Conservation (phyloP, 2,329 filamentous ascomycete genomes). For the Microcyclospora tardicrescens region DNA sequence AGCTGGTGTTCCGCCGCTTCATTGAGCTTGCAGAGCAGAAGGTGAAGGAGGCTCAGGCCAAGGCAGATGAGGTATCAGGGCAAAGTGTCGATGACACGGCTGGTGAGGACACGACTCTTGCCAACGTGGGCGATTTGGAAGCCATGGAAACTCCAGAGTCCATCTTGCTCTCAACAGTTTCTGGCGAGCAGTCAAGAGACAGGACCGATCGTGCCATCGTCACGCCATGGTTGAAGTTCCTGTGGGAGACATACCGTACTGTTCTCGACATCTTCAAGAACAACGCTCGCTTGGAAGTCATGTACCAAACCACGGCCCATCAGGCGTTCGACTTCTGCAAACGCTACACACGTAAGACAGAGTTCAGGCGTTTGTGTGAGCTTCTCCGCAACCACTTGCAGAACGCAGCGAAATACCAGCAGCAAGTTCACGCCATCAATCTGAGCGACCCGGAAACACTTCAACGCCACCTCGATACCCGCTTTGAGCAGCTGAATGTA, state of each 20-base stretch:
- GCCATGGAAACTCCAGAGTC: conserved; percentile 96
- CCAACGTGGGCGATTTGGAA: conserved; percentile 87
- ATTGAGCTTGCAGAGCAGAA: conserved; percentile 94
- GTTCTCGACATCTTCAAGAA: conserved; percentile 98
- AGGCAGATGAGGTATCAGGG: conserved; percentile 89
- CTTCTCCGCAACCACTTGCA: conserved; percentile 96
- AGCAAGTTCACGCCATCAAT: conserved; percentile 99
- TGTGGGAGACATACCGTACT: conserved; percentile 98
- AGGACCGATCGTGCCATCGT: conserved; percentile 96
- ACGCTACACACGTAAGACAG: conserved; percentile 96
- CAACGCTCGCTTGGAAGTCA: conserved; percentile 91
- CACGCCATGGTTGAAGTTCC: conserved; percentile 97
- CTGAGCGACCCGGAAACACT: conserved; percentile 93
- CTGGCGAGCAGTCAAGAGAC: conserved; percentile 92
- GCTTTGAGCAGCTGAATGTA: conserved; percentile 96
- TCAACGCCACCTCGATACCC: conserved; percentile 92
- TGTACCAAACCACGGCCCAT: conserved; percentile 96
- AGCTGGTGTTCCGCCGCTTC: conserved; percentile 94
- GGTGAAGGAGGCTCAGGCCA: conserved; percentile 87
- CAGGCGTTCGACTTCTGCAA: conserved; percentile 98
- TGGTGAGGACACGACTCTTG: conserved; percentile 58
- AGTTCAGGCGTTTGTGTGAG: conserved; percentile 97
- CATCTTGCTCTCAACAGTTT: conserved; percentile 93
- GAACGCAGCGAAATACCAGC: conserved; percentile 96
- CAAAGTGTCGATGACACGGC: conserved; percentile 40